Evolutionary conservation across 352 stramenopile species (phyloP), one percentile per base, ranked within the genome.

Genomic region (Phytophthora citricola): DNA sequence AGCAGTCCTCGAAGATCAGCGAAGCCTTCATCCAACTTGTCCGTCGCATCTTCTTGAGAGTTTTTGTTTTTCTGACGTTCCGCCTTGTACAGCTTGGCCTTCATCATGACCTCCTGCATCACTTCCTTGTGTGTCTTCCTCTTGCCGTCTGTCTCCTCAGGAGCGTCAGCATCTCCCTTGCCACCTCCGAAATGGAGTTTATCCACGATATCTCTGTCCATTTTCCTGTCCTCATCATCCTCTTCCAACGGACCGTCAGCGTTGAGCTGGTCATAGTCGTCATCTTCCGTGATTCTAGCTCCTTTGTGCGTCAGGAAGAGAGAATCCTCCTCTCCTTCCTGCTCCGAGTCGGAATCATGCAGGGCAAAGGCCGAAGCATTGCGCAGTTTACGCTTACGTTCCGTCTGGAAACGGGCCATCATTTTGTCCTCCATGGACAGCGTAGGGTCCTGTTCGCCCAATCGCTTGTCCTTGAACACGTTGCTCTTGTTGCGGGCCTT

Each of bases 391-490:
- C 83, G 83, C 78, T 96, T 96, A 59, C 89, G 85, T 55, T 97
- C 90, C 15, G 77, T 91, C 72, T 96, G 90, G 74, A 97, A 97
- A 45, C 91, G 87, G 24, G 85, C 78, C 69, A 97, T 94, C 89
- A 97, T 97, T 68, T 97, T 97, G 76, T 97, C 91, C 58, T 97
- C 91, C n/a, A 96, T 72, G 55, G 91, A 96, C 71, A 97, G 79
- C 10, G 71, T 83, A 20, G 87, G 71, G 59, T 94, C 85, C 61
- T 95, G 83, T 50, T 96, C 91, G 27, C 91, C 91, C 12, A 97
- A 71, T 4, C 91, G 90, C 20, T 81, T 79, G 69, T 98, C 92
- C 34, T 87, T 76, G 69, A 97, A 97, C 56, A 84, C 78, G 66
- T 97, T 98, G 34, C 85, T 92, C 69, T 95, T 96, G 73, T 96